Evolutionary conservation across 352 stramenopile species (phyloP).

Genomic region (Pythium vanterpoolii): DNA sequence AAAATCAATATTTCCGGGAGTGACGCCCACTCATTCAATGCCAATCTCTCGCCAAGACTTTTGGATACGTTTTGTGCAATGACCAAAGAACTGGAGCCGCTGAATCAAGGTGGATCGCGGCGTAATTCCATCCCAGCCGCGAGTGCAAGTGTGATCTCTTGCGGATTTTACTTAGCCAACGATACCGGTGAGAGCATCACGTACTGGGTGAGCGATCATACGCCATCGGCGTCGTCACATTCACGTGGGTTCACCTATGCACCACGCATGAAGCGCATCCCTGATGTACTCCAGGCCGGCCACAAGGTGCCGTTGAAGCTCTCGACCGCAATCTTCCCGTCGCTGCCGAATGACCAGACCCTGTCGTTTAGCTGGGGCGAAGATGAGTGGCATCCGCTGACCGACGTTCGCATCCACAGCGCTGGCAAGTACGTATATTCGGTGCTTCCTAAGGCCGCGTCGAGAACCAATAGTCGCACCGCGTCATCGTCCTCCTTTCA

Average conservation of each 20-base stretch:
- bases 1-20: constrained; percentile 54
- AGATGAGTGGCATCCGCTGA: constrained; percentile 68
- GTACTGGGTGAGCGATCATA: constrained; percentile 62
- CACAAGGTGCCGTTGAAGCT: constrained; percentile 70
- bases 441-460: constrained; percentile 34
- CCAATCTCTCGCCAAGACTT: constrained; percentile 69
- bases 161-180: constrained; percentile 77
- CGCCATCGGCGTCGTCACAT: constrained; percentile 22
- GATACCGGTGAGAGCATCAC: constrained; percentile 56
- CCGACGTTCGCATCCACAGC: constrained; percentile 72
- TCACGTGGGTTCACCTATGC: constrained; percentile 57
- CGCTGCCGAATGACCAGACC: constrained; percentile 64
- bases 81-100: constrained; percentile 53
- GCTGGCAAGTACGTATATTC: constrained; percentile 78
- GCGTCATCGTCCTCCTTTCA: constrained; percentile 2
- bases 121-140: constrained; percentile 31
- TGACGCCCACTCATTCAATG: constrained; percentile 51
- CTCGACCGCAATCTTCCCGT: constrained; percentile 63
- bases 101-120: constrained; percentile 10
- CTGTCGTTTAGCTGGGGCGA: constrained; percentile 75
- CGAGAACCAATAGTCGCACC: constrained; percentile 17
- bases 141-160: constrained; percentile 69
- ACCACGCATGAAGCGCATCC: constrained; percentile 34
- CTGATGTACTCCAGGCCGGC: constrained; percentile 42
- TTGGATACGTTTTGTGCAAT: constrained; percentile 62